A percentile compares a stretch with the other conserved stretches of the same genome.
These are phyloP conservation scores for Lachnum nothofagi DNA, from an alignment of 2,329 filamentous ascomycete species.

Conservation along the genomic window DNA sequence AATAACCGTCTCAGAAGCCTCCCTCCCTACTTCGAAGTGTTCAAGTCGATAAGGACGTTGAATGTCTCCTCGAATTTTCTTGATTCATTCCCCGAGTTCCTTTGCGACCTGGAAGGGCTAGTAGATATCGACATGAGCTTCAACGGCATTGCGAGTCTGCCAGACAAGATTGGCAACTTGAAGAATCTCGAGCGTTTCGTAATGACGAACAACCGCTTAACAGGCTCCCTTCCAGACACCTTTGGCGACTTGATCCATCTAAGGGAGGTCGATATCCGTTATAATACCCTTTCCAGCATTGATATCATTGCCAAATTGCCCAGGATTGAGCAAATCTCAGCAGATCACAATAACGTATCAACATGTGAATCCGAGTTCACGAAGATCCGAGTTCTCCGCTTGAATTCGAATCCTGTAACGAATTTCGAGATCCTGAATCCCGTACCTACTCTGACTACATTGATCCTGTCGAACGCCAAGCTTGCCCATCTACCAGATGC, in stretches of 20 bases:
- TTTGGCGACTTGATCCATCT: conserved; percentile 72
- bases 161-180: conserved; percentile 71
- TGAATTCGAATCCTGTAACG: conserved; percentile 94
- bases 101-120: conserved; percentile 75
- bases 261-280: conserved; percentile 89
- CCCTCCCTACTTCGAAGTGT: conserved; percentile 76
- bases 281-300: conserved; percentile 84
- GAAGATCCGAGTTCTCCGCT: conserved; percentile 73
- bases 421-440: conserved; percentile 78
- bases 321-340: conserved; percentile 78
- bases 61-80: conserved; percentile 94
- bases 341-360: conserved; percentile 89
- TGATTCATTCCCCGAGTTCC: conserved; percentile 74
- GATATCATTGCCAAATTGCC: conserved; percentile 81
- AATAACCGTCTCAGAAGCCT: conserved; percentile 83
- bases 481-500: conserved; percentile 81
- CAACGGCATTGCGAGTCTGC: conserved; percentile 77
- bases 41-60: conserved; percentile 71
- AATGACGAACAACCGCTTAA: conserved; percentile 90
- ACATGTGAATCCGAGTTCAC: conserved; percentile 86
- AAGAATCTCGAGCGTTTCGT: conserved; percentile 80
- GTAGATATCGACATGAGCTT: conserved; percentile 96
- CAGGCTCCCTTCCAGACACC: conserved; percentile 65
- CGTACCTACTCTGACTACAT: conserved; percentile 73
- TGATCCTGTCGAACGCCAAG: conserved; percentile 89